Percentiles rank a stretch among this genome's conserved stretches.
Evolutionary conservation across 2,329 filamentous ascomycete genomes (phyloP).

Genomic region (Fusarium scirpi): DNA sequence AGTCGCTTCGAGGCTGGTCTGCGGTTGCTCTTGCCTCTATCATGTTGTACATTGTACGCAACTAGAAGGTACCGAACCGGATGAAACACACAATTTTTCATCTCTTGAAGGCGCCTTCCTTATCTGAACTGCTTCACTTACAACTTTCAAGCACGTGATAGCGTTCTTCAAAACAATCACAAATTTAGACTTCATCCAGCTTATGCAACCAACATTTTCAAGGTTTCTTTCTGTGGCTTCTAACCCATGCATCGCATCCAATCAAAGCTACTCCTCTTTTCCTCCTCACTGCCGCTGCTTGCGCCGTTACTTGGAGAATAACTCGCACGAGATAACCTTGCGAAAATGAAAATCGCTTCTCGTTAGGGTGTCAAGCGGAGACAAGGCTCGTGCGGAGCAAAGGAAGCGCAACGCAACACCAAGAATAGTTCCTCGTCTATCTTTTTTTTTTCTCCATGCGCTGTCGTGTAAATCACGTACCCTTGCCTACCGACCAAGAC

Average conservation of each 20-base stretch:
- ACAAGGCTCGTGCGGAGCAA: constrained; percentile 41
- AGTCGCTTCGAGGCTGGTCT: constrained; percentile 2
- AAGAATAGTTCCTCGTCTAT: constrained; percentile 9
- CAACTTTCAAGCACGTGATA: neutral
- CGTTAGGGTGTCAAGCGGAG: constrained; percentile 37
- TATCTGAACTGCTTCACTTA: neutral
- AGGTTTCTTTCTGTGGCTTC: neutral
- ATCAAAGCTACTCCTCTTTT: constrained; percentile 16
- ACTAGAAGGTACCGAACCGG: constrained; percentile 7
- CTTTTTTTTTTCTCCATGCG: neutral
- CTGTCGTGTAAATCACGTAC: neutral
- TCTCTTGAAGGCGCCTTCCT: constrained; percentile 16
- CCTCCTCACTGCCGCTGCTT: constrained; percentile 34
- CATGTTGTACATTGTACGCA: constrained; percentile 13
- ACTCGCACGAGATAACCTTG: constrained; percentile 22
- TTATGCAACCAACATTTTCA: neutral
- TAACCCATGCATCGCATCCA: constrained; percentile 19
- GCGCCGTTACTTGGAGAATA: constrained; percentile 39
- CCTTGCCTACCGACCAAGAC: neutral
- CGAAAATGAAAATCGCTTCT: constrained; percentile 30
- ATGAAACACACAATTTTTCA: neutral
- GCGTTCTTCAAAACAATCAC: neutral
- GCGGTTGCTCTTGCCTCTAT: neutral
- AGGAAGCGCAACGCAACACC: constrained; percentile 32
- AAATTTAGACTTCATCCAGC: neutral